Percentiles rank a stretch among this genome's conserved stretches.
These are phyloP conservation scores for Grosmannia penicillata DNA, from an alignment of 2,329 filamentous ascomycete species.

Conservation along the genomic window DNA sequence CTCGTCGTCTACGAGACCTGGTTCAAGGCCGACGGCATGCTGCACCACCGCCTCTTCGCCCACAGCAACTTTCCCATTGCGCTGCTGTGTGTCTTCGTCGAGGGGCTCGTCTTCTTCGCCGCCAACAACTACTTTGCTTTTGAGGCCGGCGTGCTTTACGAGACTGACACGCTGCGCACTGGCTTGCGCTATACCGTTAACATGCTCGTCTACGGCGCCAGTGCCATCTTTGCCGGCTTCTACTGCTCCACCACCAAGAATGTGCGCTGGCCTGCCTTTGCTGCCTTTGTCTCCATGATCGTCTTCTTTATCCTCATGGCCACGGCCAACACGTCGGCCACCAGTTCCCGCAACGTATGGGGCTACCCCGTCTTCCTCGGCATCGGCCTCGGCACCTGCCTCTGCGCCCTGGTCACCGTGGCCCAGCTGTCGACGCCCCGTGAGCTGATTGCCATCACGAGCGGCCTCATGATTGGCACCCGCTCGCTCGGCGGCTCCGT, in stretches of 20 bases:
- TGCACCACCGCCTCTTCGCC: slow-evolving; percentile 24
- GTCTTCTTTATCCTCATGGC: slow-evolving; percentile 17
- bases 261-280: slow-evolving; percentile 14
- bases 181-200: slow-evolving; percentile 19
- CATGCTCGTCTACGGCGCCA: slow-evolving; percentile 17
- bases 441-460: slow-evolving; percentile 18
- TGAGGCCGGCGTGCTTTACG: slow-evolving; percentile 21
- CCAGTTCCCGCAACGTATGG: slow-evolving; percentile 15
- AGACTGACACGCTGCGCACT: slow-evolving; percentile 17
- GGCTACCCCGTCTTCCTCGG: slow-evolving; percentile 16
- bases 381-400: slow-evolving; percentile 1
- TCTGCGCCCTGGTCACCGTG: slow-evolving; percentile 10
- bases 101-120: slow-evolving; percentile 24
- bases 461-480: slow-evolving; percentile 20
- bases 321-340: slow-evolving; percentile 13
- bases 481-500: slow-evolving; percentile 31
- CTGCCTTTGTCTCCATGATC: slow-evolving; percentile 15
- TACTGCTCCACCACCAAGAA: slow-evolving; percentile 17
- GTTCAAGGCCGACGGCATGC: slow-evolving; percentile 23
- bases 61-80: slow-evolving; percentile 23
- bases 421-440: slow-evolving; percentile 22
- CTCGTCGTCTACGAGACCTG: slow-evolving; percentile 20
- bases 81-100: slow-evolving; percentile 20
- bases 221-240: slow-evolving; percentile 16
- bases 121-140: slow-evolving; percentile 28